Conservation (phyloP, 2,329 filamentous ascomycete genomes). For the Colletotrichum sp. region DNA sequence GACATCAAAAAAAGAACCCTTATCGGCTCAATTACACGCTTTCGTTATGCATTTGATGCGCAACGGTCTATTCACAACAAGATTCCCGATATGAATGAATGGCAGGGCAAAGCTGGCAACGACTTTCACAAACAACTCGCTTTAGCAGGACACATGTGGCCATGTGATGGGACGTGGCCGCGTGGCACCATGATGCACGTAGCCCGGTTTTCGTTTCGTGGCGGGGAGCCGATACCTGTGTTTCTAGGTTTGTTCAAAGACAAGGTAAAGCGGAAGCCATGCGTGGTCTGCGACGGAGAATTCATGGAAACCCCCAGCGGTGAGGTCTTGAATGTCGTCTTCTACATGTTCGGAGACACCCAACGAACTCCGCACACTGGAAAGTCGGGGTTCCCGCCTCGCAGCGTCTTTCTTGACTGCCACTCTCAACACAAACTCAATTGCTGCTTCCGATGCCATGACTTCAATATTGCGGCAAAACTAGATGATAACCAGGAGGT, state of each 20-base stretch:
- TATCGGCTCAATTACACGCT: not conserved
- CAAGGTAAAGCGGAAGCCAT: not conserved
- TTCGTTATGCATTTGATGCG: not conserved
- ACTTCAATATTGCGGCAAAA: not conserved
- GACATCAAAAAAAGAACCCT: not conserved
- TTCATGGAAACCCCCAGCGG: constrained; percentile 2
- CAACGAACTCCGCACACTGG: not conserved
- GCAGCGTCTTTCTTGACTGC: not conserved
- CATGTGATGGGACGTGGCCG: not conserved
- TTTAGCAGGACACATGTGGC: not conserved
- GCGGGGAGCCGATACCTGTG: not conserved
- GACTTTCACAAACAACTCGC: not conserved
- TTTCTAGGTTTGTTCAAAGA: not conserved
- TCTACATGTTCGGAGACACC: not conserved
- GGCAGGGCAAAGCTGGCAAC: not conserved
- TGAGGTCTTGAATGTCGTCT: not conserved
- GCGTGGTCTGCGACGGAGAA: constrained; percentile 18
- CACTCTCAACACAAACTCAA: not conserved
- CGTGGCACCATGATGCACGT: not conserved
- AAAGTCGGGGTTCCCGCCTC: not conserved
- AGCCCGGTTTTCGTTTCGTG: not conserved
- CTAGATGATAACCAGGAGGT: not conserved
- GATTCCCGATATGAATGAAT: not conserved
- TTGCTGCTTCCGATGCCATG: not conserved
- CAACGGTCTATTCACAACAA: not conserved